These are phyloP conservation scores for Eleusine indica DNA, from an alignment of 176 grass and related monocot species.

Conservation along the genomic window DNA sequence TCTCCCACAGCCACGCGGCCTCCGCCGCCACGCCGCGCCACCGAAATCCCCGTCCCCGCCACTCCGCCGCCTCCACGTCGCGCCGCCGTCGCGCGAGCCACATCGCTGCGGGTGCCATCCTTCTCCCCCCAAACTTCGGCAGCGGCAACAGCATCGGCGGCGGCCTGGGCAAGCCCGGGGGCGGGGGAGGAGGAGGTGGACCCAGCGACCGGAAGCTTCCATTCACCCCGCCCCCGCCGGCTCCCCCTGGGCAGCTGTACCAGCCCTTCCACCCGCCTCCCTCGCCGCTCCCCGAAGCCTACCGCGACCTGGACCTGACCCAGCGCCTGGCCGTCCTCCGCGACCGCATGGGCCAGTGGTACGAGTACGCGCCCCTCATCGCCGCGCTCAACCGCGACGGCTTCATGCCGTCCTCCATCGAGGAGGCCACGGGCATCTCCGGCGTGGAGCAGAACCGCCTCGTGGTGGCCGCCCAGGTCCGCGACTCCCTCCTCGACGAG, in stretches of 20 bases:
- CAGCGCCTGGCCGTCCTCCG: slow-evolving; percentile 73
- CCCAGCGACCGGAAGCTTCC: slow-evolving; percentile 50
- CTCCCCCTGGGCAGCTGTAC: slow-evolving; percentile 60
- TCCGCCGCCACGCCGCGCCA: neutral
- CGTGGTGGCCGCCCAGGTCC: slow-evolving; percentile 70
- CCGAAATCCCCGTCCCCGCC: neutral
- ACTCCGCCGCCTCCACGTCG: neutral
- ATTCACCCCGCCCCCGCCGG: slow-evolving; percentile 48
- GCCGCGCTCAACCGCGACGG: slow-evolving; percentile 62
- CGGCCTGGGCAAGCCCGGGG: neutral
- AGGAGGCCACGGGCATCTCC: slow-evolving; percentile 73
- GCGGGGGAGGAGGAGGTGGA: neutral
- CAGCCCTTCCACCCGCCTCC: slow-evolving; percentile 78
- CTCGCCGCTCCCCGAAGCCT: slow-evolving; percentile 51
- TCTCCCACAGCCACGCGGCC: slow-evolving; percentile 45
- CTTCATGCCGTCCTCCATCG: slow-evolving; percentile 80
- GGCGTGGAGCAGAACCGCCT: slow-evolving; percentile 86
- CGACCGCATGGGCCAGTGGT: slow-evolving; percentile 67
- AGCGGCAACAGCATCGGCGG: slow-evolving; percentile 17
- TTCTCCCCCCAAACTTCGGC: slow-evolving; percentile 21
- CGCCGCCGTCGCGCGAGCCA: slow-evolving; percentile 25
- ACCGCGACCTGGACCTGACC: slow-evolving; percentile 49
- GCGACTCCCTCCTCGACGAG: slow-evolving; percentile 58
- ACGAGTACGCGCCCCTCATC: slow-evolving; percentile 87
- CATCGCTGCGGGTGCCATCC: slow-evolving; percentile 39